A percentile compares a stretch with the other conserved stretches of the same genome.
phyloP scores from a whole-genome alignment of 108 stramenopile genomes.

The Hondaea fermentalgiana region DNA sequence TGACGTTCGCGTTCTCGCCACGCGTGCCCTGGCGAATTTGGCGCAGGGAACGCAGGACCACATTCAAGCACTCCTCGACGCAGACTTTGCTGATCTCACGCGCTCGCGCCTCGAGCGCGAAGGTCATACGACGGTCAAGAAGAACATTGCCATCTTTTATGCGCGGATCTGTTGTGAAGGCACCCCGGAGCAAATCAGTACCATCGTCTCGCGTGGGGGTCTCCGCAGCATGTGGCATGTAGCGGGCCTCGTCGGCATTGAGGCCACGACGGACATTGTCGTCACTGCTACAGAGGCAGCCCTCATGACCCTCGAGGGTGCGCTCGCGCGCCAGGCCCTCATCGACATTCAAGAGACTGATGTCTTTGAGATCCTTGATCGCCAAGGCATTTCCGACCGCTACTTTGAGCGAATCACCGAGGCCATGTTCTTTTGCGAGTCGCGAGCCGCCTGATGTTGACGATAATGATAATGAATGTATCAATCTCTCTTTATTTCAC shows the following conservation, averaged over 20 bases:
- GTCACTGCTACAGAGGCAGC: not conserved
- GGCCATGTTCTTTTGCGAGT: not conserved
- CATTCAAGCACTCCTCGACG: not conserved
- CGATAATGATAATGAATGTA: too few species aligned
- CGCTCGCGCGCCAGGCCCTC: not conserved
- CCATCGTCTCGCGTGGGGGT: not conserved
- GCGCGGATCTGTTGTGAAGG: not conserved
- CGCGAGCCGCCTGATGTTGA: not conserved
- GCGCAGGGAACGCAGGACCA: not conserved
- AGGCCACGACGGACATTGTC: not conserved
- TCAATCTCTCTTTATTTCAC: too few species aligned
- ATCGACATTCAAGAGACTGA: not conserved
- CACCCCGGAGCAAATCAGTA: not conserved
- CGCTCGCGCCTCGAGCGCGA: not conserved
- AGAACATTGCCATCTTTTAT: not conserved
- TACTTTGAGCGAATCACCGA: not conserved
- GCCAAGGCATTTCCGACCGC: not conserved
- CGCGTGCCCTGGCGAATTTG: not conserved
- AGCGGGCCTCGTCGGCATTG: not conserved
- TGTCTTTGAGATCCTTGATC: not conserved
- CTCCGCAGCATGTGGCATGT: not conserved
- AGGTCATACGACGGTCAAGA: not conserved
- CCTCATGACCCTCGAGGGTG: not conserved
- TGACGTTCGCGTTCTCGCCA: not conserved
- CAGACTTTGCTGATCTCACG: not conserved